Base-by-base conservation (phyloP, 1,284 basidiomycete genomes). In the Pseudomicrostroma phylloplanum region DNA sequence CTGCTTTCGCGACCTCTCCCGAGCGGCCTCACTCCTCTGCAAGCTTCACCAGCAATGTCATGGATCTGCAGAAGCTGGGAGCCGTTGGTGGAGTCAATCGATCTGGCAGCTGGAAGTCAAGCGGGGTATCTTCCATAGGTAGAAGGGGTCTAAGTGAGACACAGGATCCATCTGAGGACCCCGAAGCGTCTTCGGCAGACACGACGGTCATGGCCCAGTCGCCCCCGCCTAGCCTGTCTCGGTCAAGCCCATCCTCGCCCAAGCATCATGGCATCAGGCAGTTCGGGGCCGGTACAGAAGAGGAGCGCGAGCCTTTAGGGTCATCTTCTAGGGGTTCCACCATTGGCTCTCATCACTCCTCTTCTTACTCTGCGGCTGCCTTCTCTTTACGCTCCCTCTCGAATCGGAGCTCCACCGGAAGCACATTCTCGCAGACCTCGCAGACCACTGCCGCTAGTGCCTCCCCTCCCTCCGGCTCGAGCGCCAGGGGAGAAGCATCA, bases 21-120 rank as follows among this genome's bases (percentile, higher is more conserved):
- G 43, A 48, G 6, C 17, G 17, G 3, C 17, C 43, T n/a, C n/a
- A n/a, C n/a, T n/a, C n/a, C n/a, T n/a, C n/a, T 6, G 15, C 43
- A 48, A 48, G 6, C 6, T 48, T 21, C 21, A n/a, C 6, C 43
- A 48, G 17, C 21, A 21, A 17, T 12, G 21, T 21, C 15, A 48
- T 48, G 43, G 43, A 48, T 48, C 21, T 48, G 43, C 15, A 21
- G 17, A 48, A 48, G 43, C 21, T 48, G 43, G 43, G 43, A 17
- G 72, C 70, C 49, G 72, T 73, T 0, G 72, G 71, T 23, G 72
- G 72, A 25, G 72, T 74, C 19, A 72, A 68, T 1, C 69, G 72
- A 25, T 74, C 72, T 1, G 72, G 72, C 42, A 72, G 71, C 54
- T 72, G 72, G 70, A 54, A 26, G 51, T 23, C 21, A 6, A 25